Base-by-base conservation (phyloP, 192 early-diverging fungal species). In the Entophlyctis luteolus region DNA sequence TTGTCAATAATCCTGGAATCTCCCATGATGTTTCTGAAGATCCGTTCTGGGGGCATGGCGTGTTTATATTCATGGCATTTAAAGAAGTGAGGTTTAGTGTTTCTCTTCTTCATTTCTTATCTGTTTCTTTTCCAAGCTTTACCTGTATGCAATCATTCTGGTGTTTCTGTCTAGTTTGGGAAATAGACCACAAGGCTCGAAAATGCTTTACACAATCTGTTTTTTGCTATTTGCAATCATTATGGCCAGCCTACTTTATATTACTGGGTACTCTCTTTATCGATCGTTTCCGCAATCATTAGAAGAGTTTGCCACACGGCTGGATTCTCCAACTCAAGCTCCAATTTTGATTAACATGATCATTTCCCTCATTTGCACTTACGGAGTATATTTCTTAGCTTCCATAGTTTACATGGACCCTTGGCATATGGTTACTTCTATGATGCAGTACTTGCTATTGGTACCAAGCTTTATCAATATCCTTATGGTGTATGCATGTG, bases 401-500 rank as follows among this genome's bases (percentile, higher is more conserved):
- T 68, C 67, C 0, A 29, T 86, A 37, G 31, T 81, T 1, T 79
- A 75, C 50, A 10, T 80, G 37, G 81, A 87, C 56, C 79, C 79
- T 4, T 79, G 75, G 72, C 85, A 87, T 52, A 80, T 87, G 77
- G 42, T 82, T 39, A 85, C 68, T 2, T 68, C 52, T 31, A 62
- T 81, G 35, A 29, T 79, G 5, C 80, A 83, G 52, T 82, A 80
- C 49, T 28, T 83, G 28, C 50, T 82, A 18, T 28, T 80, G 47
- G 46, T 72, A 36, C 80, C 76, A 5, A 72, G 67, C 5, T 81
- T 79, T 45, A 60, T 74, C 45, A 85, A 85, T 62, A 82, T 85
- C 50, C 68, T 85, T 22, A 82, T 77, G 73, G 83, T 85, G 8
- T 85, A 81, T 62, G 79, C 83, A 4, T 81, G 74, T 77, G 48